A percentile compares a stretch with the other conserved stretches of the same genome.
Conservation (phyloP, 208 protist genomes). For the Porcisia hertigi region DNA sequence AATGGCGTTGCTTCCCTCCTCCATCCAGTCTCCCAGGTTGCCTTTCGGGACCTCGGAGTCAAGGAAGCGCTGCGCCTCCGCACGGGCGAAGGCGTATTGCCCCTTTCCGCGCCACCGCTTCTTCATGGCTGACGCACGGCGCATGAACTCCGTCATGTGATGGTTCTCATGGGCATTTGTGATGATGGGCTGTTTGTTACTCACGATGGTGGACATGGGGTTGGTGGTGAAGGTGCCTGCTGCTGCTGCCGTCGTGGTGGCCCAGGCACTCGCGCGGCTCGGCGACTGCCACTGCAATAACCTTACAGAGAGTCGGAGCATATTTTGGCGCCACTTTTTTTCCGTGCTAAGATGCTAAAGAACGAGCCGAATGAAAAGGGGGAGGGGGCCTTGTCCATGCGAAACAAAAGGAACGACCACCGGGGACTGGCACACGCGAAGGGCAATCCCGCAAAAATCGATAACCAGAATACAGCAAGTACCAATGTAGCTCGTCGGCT, state of each 20-base stretch:
- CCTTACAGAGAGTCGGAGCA: constrained; percentile 6
- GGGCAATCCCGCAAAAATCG: background rate
- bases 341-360: too few species aligned
- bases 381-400: background rate
- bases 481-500: background rate
- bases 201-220: background rate
- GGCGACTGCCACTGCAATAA: constrained; percentile 3
- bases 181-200: background rate
- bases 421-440: background rate
- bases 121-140: constrained; percentile 57
- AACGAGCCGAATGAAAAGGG: background rate
- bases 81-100: constrained; percentile 67
- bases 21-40: constrained; percentile 66
- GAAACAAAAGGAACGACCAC: background rate
- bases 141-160: background rate
- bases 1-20: constrained; percentile 68
- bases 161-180: background rate
- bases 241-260: background rate
- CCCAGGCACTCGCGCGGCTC: constrained; percentile 4
- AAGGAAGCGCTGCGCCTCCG: constrained; percentile 78
- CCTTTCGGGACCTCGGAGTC: constrained; percentile 76
- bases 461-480: background rate
- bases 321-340: background rate
- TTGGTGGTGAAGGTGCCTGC: background rate
- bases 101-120: constrained; percentile 51